A percentile compares a stretch with the other conserved stretches of the same genome.
phyloP scores from a whole-genome alignment of 2,329 filamentous ascomycete species.

The Calonectria montana region DNA sequence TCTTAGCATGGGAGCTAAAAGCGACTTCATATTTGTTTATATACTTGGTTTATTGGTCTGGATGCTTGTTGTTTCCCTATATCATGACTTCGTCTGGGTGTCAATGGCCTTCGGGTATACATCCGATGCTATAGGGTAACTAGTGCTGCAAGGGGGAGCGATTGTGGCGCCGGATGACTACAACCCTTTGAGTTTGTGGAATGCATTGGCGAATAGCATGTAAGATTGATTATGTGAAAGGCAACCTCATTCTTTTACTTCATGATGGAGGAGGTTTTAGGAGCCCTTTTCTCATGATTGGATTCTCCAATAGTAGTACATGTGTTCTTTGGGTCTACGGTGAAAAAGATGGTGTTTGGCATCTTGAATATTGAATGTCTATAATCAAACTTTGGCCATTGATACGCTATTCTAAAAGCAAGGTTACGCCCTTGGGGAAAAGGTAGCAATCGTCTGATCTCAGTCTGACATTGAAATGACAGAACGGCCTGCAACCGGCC shows the following conservation, averaged over 20 bases:
- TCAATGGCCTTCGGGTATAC: not conserved
- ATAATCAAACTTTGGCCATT: not conserved
- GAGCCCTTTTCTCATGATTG: not conserved
- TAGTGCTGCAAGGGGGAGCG: not conserved
- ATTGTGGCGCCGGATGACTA: not conserved
- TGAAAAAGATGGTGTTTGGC: not conserved
- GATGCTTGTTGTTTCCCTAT: not conserved
- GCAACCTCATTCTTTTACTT: not conserved
- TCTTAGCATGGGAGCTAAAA: slow-evolving; percentile 2
- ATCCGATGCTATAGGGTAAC: not conserved
- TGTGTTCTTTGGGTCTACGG: not conserved
- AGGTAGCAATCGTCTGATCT: not conserved
- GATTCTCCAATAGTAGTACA: too few relatives aligned
- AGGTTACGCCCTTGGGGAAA: not conserved
- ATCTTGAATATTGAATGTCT: too few relatives aligned
- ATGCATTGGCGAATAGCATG: not conserved
- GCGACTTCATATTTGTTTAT: not conserved
- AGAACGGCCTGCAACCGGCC: not conserved
- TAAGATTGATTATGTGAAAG: not conserved
- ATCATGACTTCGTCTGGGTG: not conserved
- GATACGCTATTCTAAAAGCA: not conserved
- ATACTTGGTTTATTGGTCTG: not conserved
- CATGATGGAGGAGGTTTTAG: not conserved
- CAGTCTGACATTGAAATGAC: not conserved
- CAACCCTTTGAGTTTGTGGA: not conserved